These are phyloP conservation scores for Fusarium keratoplasticum DNA, from an alignment of 2,329 filamentous ascomycete species.

Conservation along the genomic window DNA sequence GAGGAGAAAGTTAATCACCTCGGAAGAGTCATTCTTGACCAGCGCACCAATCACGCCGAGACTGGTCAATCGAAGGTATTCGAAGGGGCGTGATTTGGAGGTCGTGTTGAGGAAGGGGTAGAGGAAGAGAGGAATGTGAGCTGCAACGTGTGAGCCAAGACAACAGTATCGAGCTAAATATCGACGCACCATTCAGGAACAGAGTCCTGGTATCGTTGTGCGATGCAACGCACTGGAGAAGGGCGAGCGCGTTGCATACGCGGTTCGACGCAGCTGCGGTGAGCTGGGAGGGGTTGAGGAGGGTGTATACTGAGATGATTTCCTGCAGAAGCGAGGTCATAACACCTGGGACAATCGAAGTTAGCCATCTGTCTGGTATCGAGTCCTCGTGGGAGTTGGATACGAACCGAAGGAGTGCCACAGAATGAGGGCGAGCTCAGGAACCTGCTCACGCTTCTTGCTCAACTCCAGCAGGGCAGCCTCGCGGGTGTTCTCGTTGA, in stretches of 20 bases:
- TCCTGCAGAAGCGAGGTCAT: conserved; percentile 98
- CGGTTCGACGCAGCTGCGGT: conserved; percentile 97
- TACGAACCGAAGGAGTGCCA: conserved; percentile 97
- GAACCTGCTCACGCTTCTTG: conserved; percentile 98
- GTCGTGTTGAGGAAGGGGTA: conserved; percentile 99
- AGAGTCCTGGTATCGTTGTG: conserved; percentile 96
- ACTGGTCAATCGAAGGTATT: conserved; percentile 95
- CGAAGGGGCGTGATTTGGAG: conserved; percentile 96
- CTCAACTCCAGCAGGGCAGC: conserved; percentile 93
- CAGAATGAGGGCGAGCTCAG: conserved; percentile 92
- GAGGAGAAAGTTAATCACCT: conserved; percentile 98
- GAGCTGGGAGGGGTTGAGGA: conserved; percentile 95
- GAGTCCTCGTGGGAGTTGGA: conserved; percentile 2
- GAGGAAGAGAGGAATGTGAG: conserved; percentile 96
- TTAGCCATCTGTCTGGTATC: conserved; percentile 32
- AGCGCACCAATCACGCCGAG: conserved; percentile 96
- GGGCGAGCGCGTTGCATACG: conserved; percentile 95
- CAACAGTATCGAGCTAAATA: neutral
- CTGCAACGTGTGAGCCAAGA: conserved; percentile 58
- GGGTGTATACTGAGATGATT: conserved; percentile 98
- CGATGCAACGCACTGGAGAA: conserved; percentile 96
- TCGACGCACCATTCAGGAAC: conserved; percentile 84
- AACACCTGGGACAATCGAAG: conserved; percentile 72
- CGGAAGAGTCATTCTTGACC: conserved; percentile 98
- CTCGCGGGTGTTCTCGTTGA: conserved; percentile 89